Base-by-base conservation (phyloP, 371 early-diverging fungal species). In the Dichotomocladium elegans region DNA sequence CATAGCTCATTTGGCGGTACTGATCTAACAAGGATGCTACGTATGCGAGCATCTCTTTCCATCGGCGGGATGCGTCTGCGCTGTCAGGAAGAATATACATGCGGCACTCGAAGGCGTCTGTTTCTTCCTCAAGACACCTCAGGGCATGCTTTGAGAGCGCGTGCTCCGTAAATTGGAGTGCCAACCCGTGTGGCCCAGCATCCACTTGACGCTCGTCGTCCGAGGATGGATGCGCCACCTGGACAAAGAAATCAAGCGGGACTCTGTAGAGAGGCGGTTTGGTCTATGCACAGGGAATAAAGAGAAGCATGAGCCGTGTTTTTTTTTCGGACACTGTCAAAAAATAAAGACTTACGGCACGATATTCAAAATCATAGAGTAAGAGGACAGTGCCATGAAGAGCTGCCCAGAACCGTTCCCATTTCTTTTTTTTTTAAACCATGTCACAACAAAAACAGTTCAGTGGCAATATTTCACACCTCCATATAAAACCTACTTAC, bases 331-430 rank as follows among this genome's bases (percentile, higher is more conserved):
- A 11, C 26, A 17, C 40, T n/a, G n/a, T n/a, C n/a, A n/a, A n/a
- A n/a, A 29, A 12, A 24, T n/a, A 28, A 25, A 14, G 43, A 22
- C 46, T 57, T 61, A 63, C 69, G 63, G 66, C 70, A 52, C 65
- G 67, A 44, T 65, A 69, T 35, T 76, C 77, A 63, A 76, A 76
- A 57, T 76, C 77, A 63, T 66, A 76, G 10, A 76, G 51, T 17
- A 53, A 48, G 17, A 76, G 55, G 31, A 63, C 51, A 17, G 61
- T 56, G 25, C 63, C 68, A 46, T 64, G 56, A 19, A 76, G 44
- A 17, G 51, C 57, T 8, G 70, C 72, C 72, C 73, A 72, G 45
- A 66, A 72, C 31, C 77, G 63, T 28, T 68, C 47, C 77, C 77
- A 76, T 58, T 58, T 61, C 77, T 76, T 52, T 2, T 48, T 27